A percentile compares a stretch with the other conserved stretches of the same genome.
Conservation (phyloP, 1,139 yeast genomes). For the Scheffersomyces segobiensis region DNA sequence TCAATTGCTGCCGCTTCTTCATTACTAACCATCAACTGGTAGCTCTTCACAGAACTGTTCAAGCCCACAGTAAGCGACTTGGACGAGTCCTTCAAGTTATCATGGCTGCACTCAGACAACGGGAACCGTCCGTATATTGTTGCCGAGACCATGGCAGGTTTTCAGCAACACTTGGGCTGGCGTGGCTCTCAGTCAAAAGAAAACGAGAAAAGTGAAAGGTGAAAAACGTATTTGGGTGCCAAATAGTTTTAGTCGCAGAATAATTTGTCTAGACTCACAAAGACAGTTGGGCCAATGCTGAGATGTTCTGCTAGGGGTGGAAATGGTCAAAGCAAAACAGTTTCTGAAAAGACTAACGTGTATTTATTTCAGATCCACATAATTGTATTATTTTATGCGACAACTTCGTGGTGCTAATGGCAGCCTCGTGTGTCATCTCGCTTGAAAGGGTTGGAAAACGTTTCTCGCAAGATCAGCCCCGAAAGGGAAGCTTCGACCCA, state of each 20-base stretch:
- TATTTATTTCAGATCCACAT: not conserved
- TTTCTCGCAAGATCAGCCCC: not conserved
- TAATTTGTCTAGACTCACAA: not conserved
- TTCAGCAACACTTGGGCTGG: not conserved
- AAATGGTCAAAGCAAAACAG: not conserved
- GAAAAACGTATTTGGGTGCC: not conserved
- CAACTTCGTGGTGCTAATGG: not conserved
- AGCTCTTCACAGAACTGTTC: not conserved
- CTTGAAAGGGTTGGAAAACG: not conserved
- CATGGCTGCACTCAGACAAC: not conserved
- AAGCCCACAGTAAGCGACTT: not conserved
- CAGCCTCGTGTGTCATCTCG: not conserved
- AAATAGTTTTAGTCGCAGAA: not conserved
- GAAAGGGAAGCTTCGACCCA: not conserved
- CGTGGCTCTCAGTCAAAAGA: not conserved
- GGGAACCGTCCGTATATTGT: not conserved
- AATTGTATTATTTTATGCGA: too few relatives aligned
- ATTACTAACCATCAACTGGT: not conserved
- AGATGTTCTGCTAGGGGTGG: not conserved
- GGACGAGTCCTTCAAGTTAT: slow-evolving; percentile 1
- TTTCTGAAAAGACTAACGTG: not conserved
- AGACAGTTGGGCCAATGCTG: not conserved
- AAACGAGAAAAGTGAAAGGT: not conserved
- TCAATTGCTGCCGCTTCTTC: not conserved
- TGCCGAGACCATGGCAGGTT: not conserved